phyloP scores from a whole-genome alignment of 257 asterid genomes.

The Thymus quinquecostatus region DNA sequence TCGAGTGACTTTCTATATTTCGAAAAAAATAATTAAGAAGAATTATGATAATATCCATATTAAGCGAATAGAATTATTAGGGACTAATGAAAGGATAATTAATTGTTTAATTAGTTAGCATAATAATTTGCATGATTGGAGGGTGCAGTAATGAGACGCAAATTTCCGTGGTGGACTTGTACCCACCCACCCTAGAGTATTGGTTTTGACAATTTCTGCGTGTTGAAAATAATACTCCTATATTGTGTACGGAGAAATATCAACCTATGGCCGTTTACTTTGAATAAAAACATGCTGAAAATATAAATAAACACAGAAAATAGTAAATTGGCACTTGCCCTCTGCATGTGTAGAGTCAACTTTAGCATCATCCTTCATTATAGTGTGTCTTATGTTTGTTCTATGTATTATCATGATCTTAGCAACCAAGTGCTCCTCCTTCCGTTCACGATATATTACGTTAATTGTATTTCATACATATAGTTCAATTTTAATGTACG shows the following conservation, averaged over 20 bases:
- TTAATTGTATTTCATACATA: no score
- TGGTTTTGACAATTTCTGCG: slow-evolving; percentile 29
- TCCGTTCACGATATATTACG: no score
- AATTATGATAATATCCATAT: neutral
- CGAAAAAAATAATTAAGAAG: neutral
- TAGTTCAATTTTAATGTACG: no score
- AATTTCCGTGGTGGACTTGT: slow-evolving; percentile 22
- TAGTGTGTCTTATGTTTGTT: no score
- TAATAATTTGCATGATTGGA: neutral
- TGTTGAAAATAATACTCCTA: slow-evolving; percentile 2
- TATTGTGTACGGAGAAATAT: slow-evolving; percentile 7
- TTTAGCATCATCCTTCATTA: no score
- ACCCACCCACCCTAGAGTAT: neutral
- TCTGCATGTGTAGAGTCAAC: no score
- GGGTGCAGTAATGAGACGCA: neutral
- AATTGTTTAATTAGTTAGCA: no score
- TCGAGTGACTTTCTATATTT: neutral
- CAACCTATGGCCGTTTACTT: neutral
- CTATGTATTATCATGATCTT: no score
- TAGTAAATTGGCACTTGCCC: neutral
- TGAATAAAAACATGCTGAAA: no score
- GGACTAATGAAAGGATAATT: no score
- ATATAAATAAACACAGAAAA: neutral
- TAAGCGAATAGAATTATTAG: no score
- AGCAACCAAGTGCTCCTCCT: no score